Base-by-base conservation (phyloP, 2,329 filamentous ascomycete species). In the Zymoseptoria crescenta region DNA sequence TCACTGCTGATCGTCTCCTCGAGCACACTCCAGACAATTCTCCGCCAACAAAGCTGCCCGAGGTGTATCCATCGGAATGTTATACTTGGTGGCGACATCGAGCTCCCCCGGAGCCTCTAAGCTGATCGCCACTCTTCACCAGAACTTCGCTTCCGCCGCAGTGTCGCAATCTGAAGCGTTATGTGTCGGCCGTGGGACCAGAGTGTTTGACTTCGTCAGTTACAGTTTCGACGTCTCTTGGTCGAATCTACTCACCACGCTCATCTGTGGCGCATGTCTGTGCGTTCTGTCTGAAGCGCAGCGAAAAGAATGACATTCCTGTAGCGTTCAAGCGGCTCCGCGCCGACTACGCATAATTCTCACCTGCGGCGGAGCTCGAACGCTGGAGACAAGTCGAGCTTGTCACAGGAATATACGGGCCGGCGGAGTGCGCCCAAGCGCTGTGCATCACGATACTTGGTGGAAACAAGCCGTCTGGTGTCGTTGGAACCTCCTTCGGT, bases 321-420 rank as follows among this genome's bases (percentile, higher is more conserved):
- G 78, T 76, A 3, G 79, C 76, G 13, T 48, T 64, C 20, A 55
- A 57, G 19, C 54, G 58, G 24, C 30, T 60, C 19, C 30, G 45
- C n/a, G 61, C 52, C 16, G 56, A 63, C 0, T 86, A 45, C 73
- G 75, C 5, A 77, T 75, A 79, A 78, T 0, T 84, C 67, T 86
- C 85, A 0, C 81, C 72, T 4, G 63, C 70, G 20, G 69, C 68
- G 24, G 70, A 74, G 58, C 70, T 77, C 13, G 70, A 68, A 27
- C 58, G 53, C 20, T 79, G 76, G 76, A 64, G 61, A 41, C 71
- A 73, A 24, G 67, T 70, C 4, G 68, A 74, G n/a, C 70, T 68
- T 13, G 67, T 79, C 0, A 70, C 77, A 35, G 76, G 76, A 24
- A 72, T 70, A 1, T 79, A 79, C 57, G 77, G 77, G 3, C 77